These are phyloP conservation scores for Ceratocystis cacaofunesta DNA, from an alignment of 2,329 filamentous ascomycete genomes.

Conservation along the genomic window DNA sequence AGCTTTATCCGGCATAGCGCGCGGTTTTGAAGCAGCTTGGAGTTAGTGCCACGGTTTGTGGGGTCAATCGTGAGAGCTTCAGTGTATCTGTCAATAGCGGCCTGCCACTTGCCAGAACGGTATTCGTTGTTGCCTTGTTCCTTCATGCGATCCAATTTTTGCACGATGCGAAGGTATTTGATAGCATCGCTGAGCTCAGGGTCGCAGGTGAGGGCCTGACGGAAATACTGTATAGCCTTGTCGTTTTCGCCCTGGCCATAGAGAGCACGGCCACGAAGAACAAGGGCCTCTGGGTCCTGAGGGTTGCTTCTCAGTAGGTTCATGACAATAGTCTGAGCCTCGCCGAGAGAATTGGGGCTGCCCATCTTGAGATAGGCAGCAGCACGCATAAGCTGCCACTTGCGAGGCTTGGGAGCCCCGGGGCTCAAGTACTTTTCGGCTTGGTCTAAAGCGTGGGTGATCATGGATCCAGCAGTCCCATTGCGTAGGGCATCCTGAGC, in stretches of 20 bases:
- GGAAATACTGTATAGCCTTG: constrained; percentile 84
- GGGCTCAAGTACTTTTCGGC: constrained; percentile 66
- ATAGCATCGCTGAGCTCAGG: constrained; percentile 82
- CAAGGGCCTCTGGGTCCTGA: constrained; percentile 84
- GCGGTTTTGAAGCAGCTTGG: constrained; percentile 87
- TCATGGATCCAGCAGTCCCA: constrained; percentile 77
- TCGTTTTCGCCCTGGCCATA: constrained; percentile 91
- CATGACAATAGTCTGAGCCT: constrained; percentile 89
- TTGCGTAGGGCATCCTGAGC: constrained; percentile 63
- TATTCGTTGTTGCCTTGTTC: constrained; percentile 83
- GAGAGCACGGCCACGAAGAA: constrained; percentile 72
- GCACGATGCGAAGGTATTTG: constrained; percentile 76
- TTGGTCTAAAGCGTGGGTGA: constrained; percentile 77
- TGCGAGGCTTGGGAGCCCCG: constrained; percentile 66
- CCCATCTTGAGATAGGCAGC: constrained; percentile 90
- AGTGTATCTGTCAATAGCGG: constrained; percentile 73
- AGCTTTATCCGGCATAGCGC: constrained; percentile 72
- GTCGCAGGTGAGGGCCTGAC: constrained; percentile 76
- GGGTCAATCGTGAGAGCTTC: constrained; percentile 75
- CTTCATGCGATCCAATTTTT: constrained; percentile 86
- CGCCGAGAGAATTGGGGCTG: constrained; percentile 71
- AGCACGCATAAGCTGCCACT: constrained; percentile 86
- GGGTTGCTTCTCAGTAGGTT: constrained; percentile 69
- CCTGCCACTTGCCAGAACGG: constrained; percentile 66
- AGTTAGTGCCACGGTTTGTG: constrained; percentile 77